Evolutionary conservation across 164 flowering plant species (phyloP), one percentile per base, ranked within the genome.

Genomic region (Hamamelis virginiana): DNA sequence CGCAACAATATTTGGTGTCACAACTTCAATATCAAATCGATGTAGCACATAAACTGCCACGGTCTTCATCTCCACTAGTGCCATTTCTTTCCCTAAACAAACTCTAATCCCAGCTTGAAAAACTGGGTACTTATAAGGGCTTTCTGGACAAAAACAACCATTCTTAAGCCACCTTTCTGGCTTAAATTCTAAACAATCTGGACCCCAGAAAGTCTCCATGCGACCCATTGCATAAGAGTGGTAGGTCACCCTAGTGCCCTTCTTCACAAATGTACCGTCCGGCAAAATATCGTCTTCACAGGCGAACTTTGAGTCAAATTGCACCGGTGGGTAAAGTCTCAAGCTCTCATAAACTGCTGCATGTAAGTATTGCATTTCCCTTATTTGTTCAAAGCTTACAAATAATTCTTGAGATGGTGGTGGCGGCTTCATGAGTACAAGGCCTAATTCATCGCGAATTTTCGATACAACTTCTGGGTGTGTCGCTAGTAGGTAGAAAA

Each of bases 161-260:
- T 82, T 71, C 47, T 51, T 76, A 8, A 92, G 47, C 97, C 97
- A 92, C 72, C 97, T 80, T 28, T 86, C 89, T 0, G 96, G 97
- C 72, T 80, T 83, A 65, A 87, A 92, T 27, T 87, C 89, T 9
- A 74, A 14, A 50, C 87, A 90, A 66, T 90, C 90, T 5, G 44
- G 8, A 0, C 97, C 97, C 97, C 97, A 92, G 1, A 89, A 69
- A 13, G 70, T 69, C 26, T 85, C 90, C 82, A 89, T 83, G 63
- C 96, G 67, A 1, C 96, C 97, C 97, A 92, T 92, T 0, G 94
- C 94, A 47, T 89, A 92, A 0, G 91, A 82, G 59, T 89, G 94
- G 76, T 90, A 92, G 0, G 90, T 89, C 13, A 92, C 87, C 70
- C 94, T 79, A 4, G 84, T 83, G 0, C 91, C 90, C 28, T 62